These are phyloP conservation scores for Pholiota molesta DNA, from an alignment of 768 basidiomycete species.

Conservation along the genomic window DNA sequence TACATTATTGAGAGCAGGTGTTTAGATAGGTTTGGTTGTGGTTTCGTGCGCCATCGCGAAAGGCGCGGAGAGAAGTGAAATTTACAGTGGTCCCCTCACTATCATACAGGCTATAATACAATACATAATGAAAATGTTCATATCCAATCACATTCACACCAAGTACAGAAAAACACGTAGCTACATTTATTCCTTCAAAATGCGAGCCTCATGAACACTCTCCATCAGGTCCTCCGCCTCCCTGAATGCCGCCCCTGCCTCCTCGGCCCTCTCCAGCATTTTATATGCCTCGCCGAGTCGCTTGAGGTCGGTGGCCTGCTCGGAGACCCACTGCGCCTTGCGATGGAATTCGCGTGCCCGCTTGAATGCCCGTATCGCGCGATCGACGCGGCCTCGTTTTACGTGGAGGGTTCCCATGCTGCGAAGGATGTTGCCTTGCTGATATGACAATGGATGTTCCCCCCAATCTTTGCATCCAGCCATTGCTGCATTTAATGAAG, in stretches of 20 bases:
- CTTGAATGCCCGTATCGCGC: neutral
- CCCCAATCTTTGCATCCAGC: neutral
- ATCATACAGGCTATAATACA: too few species aligned
- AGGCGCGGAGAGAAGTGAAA: too few species aligned
- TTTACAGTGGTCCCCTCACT: too few species aligned
- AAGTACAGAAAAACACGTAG: too few species aligned
- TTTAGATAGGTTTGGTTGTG: too few species aligned
- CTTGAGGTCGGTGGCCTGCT: neutral
- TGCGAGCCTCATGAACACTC: too few species aligned
- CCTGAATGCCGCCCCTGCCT: neutral
- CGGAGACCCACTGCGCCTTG: neutral
- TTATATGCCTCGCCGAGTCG: neutral
- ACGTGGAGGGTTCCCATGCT: neutral
- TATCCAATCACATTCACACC: too few species aligned
- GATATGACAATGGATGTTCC: neutral
- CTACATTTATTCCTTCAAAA: too few species aligned
- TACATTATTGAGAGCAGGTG: too few species aligned
- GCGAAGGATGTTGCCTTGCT: neutral
- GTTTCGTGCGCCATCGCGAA: too few species aligned
- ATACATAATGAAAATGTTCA: too few species aligned
- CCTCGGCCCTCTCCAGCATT: neutral
- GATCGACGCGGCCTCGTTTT: neutral
- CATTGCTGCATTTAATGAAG: neutral
- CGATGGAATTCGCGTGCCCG: neutral
- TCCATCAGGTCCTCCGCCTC: too few species aligned